Percentiles rank a stretch among this genome's conserved stretches.
Conservation (phyloP, 2,329 filamentous ascomycete genomes). For the Verticillium alfalfae region DNA sequence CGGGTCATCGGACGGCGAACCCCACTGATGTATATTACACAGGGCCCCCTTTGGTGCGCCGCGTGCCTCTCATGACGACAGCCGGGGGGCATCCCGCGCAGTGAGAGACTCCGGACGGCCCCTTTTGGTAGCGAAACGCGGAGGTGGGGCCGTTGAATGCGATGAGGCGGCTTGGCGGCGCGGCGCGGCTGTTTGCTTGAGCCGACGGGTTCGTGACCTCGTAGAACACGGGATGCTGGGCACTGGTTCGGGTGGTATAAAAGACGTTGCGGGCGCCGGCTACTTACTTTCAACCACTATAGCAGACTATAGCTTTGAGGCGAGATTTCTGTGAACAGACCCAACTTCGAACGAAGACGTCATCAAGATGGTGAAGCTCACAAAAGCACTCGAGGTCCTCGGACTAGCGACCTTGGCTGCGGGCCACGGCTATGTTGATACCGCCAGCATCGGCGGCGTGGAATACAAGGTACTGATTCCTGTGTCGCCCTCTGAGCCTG, state of each 20-base stretch:
- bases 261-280: background rate
- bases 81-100: background rate
- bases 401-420: constrained; percentile 31
- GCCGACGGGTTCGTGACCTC: too few species aligned
- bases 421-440: constrained; percentile 43
- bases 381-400: background rate
- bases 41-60: background rate
- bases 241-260: background rate
- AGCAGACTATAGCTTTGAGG: too few species aligned
- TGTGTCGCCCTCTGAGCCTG: background rate
- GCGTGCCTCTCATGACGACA: background rate
- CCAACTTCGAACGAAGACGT: background rate
- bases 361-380: background rate
- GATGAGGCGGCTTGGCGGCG: background rate
- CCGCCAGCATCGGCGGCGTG: constrained; percentile 34
- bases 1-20: background rate
- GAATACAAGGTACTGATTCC: constrained; percentile 23
- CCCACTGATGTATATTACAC: background rate
- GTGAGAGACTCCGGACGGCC: background rate
- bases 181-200: background rate
- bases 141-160: background rate
- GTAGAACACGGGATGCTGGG: too few species aligned
- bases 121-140: background rate
- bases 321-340: too few species aligned
- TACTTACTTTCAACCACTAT: too few species aligned